Conservation (phyloP, 1,139 yeast species). For the Nadsonia starkeyi-henricii region DNA sequence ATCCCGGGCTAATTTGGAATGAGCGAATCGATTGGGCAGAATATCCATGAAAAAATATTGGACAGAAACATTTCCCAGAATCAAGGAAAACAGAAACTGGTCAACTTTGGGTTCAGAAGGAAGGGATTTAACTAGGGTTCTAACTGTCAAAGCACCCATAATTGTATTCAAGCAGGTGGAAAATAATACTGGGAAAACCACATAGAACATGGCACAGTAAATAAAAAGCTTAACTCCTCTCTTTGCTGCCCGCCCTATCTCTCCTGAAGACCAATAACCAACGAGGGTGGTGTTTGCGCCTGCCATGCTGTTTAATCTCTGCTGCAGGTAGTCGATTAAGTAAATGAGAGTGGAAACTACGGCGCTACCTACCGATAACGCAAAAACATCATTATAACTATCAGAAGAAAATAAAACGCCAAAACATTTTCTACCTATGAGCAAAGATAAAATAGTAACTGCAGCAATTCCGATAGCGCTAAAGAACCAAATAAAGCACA, state of each 20-base stretch:
- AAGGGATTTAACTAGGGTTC: neutral
- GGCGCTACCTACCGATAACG: conserved; percentile 3
- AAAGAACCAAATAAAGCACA: conserved; percentile 56
- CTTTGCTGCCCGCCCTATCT: neutral
- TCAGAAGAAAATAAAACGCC: neutral
- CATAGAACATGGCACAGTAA: neutral
- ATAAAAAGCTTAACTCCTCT: neutral
- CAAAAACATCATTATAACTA: conserved; percentile 3
- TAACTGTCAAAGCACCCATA: neutral
- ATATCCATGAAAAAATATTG: conserved; percentile 4
- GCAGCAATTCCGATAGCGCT: conserved; percentile 35
- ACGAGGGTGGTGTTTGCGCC: neutral
- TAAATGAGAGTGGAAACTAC: conserved; percentile 1
- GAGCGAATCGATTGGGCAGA: conserved; percentile 8
- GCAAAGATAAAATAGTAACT: conserved; percentile 19
- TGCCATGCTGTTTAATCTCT: neutral
- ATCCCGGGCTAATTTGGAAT: conserved; percentile 6
- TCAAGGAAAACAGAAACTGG: conserved; percentile 7
- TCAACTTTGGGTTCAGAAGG: conserved; percentile 4
- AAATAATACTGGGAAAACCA: neutral
- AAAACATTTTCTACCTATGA: conserved; percentile 17
- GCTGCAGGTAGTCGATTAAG: neutral
- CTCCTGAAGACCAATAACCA: neutral
- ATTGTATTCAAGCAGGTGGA: neutral
- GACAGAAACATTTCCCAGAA: conserved; percentile 11